A percentile compares a stretch with the other conserved stretches of the same genome.
These are phyloP conservation scores for Phaeosphaeria sp. DNA, from an alignment of 2,329 filamentous ascomycete genomes.

Conservation along the genomic window DNA sequence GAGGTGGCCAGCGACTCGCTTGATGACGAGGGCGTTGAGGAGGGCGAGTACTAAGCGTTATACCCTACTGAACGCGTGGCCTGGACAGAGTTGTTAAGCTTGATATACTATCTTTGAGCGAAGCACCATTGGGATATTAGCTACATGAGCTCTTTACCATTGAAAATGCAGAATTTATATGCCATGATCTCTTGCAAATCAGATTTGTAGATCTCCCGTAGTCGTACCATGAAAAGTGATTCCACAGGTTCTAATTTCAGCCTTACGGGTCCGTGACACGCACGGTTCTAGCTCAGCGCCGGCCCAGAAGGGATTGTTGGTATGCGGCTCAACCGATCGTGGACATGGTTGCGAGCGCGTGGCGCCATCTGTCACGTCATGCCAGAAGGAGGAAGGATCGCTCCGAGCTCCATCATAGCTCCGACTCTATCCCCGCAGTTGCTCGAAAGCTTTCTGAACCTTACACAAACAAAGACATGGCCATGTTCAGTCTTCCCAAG, in stretches of 20 bases:
- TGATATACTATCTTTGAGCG: conserved; percentile 5
- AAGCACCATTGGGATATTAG: conserved; percentile 7
- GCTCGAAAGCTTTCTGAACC: conserved; percentile 10
- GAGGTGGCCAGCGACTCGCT: conserved; percentile 72
- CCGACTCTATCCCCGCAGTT: conserved; percentile 26
- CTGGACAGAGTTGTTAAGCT: conserved; percentile 26
- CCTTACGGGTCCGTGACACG: neutral
- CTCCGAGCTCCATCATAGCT: conserved; percentile 13
- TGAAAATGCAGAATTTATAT: neutral
- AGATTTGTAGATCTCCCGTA: neutral
- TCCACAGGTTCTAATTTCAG: neutral
- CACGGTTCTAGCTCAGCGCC: neutral
- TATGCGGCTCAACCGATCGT: conserved; percentile 1
- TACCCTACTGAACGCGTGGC: conserved; percentile 26
- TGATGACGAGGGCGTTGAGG: conserved; percentile 63
- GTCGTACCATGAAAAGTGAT: neutral
- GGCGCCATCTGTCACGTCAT: conserved; percentile 23
- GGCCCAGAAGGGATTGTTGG: neutral
- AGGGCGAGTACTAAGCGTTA: conserved; percentile 55
- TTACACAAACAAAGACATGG: conserved; percentile 6
- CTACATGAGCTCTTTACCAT: conserved; percentile 2
- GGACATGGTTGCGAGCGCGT: conserved; percentile 20
- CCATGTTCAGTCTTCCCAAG: conserved; percentile 33
- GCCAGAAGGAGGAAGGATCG: conserved; percentile 26
- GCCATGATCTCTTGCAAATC: neutral